Evolutionary conservation across 2,329 filamentous ascomycete species (phyloP), one percentile per base, ranked within the genome.

Genomic region (Pseudovirgaria hyperparasitica): DNA sequence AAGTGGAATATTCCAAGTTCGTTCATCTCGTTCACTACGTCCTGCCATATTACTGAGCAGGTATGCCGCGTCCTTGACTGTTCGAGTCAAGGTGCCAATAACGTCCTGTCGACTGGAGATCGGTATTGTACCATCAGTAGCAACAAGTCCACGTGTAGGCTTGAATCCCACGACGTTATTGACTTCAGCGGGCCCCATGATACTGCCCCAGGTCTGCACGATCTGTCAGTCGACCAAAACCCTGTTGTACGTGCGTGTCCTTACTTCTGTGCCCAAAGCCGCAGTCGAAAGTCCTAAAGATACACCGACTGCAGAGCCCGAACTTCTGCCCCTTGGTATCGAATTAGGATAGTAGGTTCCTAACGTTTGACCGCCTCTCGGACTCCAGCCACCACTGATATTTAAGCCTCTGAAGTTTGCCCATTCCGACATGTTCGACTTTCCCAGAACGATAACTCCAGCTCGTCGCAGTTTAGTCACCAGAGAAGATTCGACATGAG

Each of bases 101-200:
- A 65, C 67, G 34, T 72, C 67, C 38, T 67, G 65, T 30, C 61
- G 65, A 35, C 68, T 55, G 16, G 58, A 65, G 31, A 82, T 70
- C 1, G 78, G 77, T 8, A 82, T 67, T 2, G 80, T 75, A 4
- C 76, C 57, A 32, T 65, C 54, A 9, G 70, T 57, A 2, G 70
- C 73, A 0, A 68, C 77, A 4, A 80, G 55, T 0, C 75, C 76
- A 2, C 78, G 69, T 0, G 72, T 76, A 1, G 75, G 42, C 23
- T 54, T 54, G 29, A 82, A 72, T 2, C 72, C 76, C 1, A 78
- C 74, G 2, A 79, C 45, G 30, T 75, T 76, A 52, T 70, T 77
- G 5, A 52, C 38, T 14, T 60, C 42, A 11, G 53, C 54, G 0
- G 77, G 76, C 7, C 58, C 60, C 4, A 78, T 43, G 28, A 82